Evolutionary conservation across 371 early-diverging fungal genomes (phyloP), one percentile per base, ranked within the genome.

Genomic region (Rhizopus stolonifer): DNA sequence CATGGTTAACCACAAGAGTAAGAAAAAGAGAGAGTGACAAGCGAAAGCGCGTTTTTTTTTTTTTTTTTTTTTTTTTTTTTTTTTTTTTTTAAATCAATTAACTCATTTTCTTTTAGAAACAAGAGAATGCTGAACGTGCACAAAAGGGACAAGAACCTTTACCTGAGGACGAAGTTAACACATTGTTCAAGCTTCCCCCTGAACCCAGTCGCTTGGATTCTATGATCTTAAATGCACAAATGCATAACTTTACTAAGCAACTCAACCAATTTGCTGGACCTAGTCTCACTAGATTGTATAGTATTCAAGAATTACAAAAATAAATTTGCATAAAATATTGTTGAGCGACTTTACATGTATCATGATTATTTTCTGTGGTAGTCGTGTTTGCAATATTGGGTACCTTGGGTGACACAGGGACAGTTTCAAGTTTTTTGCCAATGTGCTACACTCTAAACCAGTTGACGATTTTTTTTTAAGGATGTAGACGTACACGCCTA

Each of bases 121-220:
- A 83, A 56, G 92, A 95, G 58, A 95, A 95, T 65, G 85, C 80
- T 17, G 71, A 84, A 14, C 88, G 94, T 46, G 74, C 72, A 22
- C 84, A 89, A 23, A 66, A 78, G 29, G 94, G 94, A 17, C 81
- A 84, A 69, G 53, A 75, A 42, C 84, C 87, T n/a, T 77, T 93
- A 50, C 86, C 90, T 21, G 94, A 94, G 46, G 87, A 86, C 49
- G 88, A 93, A 64, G 80, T 93, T 48, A 72, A 79, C 54, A 72
- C 77, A 39, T 70, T 83, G 69, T 87, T 84, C 77, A 85, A 78
- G 67, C 58, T 77, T 44, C 90, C 89, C 29, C 72, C 83, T 19
- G 98, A 97, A 77, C 96, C 96, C 14, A 86, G 90, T 64, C 86
- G 95, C 60, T 76, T 97, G 56, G 94, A 95, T 57, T 83, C 88